A percentile compares a stretch with the other conserved stretches of the same genome.
Conservation (phyloP, 2,329 filamentous ascomycete species). For the Niveomyces coronatus region DNA sequence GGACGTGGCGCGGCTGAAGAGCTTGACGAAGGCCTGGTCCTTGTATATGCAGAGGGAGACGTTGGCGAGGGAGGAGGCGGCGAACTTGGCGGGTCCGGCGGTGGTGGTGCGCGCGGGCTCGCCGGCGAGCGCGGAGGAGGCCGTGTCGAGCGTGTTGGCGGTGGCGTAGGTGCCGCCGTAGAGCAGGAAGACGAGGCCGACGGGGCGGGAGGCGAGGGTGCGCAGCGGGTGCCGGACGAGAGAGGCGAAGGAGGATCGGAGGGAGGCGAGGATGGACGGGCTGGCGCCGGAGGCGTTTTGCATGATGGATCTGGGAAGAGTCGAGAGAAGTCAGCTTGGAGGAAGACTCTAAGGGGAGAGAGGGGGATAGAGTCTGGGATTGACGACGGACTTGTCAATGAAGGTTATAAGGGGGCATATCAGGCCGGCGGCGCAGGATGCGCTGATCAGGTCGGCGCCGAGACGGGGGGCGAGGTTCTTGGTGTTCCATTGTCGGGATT, state of each 20-base stretch:
- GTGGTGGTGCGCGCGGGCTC: conserved; percentile 53
- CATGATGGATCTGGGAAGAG: conserved; percentile 57
- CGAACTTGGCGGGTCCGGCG: conserved; percentile 69
- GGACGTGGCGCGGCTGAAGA: conserved; percentile 58
- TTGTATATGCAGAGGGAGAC: conserved; percentile 82
- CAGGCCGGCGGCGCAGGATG: conserved; percentile 59
- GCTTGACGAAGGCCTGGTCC: conserved; percentile 71
- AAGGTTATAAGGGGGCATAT: conserved; percentile 79
- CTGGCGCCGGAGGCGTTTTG: conserved; percentile 67
- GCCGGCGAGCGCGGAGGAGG: conserved; percentile 51
- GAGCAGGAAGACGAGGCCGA: conserved; percentile 59
- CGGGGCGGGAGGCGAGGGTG: conserved; percentile 55
- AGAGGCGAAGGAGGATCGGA: conserved; percentile 45
- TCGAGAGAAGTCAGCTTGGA: conserved; percentile 4
- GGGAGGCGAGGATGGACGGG: conserved; percentile 43
- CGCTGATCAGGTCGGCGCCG: conserved; percentile 57
- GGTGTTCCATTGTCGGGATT: conserved; percentile 55
- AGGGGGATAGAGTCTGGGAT: neutral
- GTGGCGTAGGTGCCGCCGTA: conserved; percentile 87
- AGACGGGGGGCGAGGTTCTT: conserved; percentile 58
- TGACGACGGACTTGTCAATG: conserved; percentile 75
- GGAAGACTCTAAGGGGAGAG: neutral
- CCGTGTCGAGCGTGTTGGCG: conserved; percentile 79
- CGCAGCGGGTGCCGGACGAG: conserved; percentile 50
- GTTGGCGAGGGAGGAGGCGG: conserved; percentile 71